Percentiles rank a stretch among this genome's conserved stretches.
These are phyloP conservation scores for Ceratocystis alfenasii DNA, from an alignment of 2,329 filamentous ascomycete genomes.

Conservation along the genomic window DNA sequence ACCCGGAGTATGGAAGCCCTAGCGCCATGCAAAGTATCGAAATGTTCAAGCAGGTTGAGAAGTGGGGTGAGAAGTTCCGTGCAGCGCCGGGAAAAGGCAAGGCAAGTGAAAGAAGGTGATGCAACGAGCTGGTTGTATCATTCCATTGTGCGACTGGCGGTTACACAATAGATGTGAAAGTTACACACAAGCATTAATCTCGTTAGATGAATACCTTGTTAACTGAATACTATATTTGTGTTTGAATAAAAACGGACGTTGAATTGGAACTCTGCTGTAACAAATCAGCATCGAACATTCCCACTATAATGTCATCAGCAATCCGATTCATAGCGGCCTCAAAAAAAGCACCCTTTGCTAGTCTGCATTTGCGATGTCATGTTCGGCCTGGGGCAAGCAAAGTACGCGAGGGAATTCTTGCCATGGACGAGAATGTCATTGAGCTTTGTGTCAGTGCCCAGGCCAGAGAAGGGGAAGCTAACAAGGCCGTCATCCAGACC, in stretches of 20 bases:
- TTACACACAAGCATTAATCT: no score
- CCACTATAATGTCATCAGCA: constrained; percentile 9
- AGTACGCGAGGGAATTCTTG: constrained; percentile 47
- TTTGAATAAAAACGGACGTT: no score
- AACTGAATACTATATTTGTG: no score
- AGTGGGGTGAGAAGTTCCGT: constrained; percentile 41
- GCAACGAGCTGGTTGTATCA: not conserved
- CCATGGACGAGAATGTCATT: constrained; percentile 44
- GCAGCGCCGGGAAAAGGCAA: constrained; percentile 38
- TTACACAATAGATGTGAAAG: no score
- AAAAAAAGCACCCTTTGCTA: constrained; percentile 35
- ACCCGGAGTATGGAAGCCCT: constrained; percentile 41
- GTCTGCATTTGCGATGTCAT: constrained; percentile 50
- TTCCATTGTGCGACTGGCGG: no score
- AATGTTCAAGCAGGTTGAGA: constrained; percentile 42
- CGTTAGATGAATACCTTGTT: not conserved
- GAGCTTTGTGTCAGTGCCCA: constrained; percentile 55
- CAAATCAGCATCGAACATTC: no score
- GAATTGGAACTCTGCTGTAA: no score
- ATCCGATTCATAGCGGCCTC: constrained; percentile 36
- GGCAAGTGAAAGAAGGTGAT: constrained; percentile 23
- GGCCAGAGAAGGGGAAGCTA: constrained; percentile 55
- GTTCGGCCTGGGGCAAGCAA: constrained; percentile 55
- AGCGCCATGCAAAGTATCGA: constrained; percentile 38
- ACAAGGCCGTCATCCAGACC: constrained; percentile 51